phyloP scores from a whole-genome alignment of 2,329 filamentous ascomycete genomes.

The Trichoderma oligosporum region DNA sequence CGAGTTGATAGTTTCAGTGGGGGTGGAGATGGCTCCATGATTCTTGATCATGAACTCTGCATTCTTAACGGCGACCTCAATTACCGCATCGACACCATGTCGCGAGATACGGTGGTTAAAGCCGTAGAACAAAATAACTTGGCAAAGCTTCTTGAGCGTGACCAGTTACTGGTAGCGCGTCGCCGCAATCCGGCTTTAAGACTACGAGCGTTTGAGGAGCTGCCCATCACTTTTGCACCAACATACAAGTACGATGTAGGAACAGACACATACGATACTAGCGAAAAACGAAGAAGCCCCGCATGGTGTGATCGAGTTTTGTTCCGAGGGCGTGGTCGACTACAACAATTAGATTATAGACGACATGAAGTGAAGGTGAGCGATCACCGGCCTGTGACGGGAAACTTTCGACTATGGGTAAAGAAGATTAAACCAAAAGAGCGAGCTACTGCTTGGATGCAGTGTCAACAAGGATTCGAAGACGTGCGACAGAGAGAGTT shows the following conservation, averaged over 20 bases:
- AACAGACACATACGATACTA: constrained; percentile 88
- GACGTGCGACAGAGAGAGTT: constrained; percentile 65
- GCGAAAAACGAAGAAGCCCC: constrained; percentile 88
- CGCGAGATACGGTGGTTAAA: constrained; percentile 84
- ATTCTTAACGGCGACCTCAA: constrained; percentile 95
- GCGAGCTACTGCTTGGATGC: constrained; percentile 64
- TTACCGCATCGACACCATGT: constrained; percentile 97
- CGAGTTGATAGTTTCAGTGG: constrained; percentile 78
- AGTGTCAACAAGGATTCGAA: constrained; percentile 71
- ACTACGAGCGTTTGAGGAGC: constrained; percentile 84
- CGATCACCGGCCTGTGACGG: constrained; percentile 90
- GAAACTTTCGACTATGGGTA: constrained; percentile 73
- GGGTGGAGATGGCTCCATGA: constrained; percentile 92
- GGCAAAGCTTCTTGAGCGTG: constrained; percentile 80
- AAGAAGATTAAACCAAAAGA: constrained; percentile 73
- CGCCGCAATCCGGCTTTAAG: constrained; percentile 88
- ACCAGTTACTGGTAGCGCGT: constrained; percentile 85
- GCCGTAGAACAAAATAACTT: constrained; percentile 80
- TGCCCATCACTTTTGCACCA: constrained; percentile 84
- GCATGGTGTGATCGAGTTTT: constrained; percentile 95
- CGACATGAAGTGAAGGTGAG: constrained; percentile 87
- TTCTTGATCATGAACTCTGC: constrained; percentile 96
- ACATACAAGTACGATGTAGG: constrained; percentile 99
- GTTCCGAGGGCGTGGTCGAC: constrained; percentile 75
- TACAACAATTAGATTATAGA: constrained; percentile 83